Conservation (phyloP, 352 stramenopile species). For the Thraustochytrium sp. region DNA sequence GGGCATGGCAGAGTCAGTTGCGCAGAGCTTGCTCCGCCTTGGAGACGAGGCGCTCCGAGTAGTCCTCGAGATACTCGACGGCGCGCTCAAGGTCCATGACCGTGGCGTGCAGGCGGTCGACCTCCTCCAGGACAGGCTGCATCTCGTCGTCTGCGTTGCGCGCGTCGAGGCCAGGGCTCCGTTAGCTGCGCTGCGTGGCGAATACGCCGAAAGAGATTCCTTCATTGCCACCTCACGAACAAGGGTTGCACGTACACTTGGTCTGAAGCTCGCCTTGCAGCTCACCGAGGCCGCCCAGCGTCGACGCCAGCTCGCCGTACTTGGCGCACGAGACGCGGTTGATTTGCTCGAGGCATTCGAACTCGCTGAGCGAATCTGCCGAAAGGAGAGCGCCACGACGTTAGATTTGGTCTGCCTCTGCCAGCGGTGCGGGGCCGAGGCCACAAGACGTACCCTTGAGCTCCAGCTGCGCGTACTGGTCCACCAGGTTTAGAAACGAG, state of each 20-base stretch:
- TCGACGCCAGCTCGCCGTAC: constrained; percentile 3
- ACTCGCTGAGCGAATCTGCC: neutral
- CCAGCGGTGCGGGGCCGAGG: neutral
- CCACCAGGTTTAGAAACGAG: neutral
- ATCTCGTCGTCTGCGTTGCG: neutral
- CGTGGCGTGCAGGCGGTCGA: neutral
- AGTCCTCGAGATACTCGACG: neutral
- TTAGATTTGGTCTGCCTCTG: neutral
- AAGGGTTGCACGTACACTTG: neutral
- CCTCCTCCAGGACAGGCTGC: neutral
- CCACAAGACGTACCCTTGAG: constrained; percentile 9
- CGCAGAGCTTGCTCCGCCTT: neutral
- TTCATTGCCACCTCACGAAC: too few species aligned
- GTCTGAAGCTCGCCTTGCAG: neutral
- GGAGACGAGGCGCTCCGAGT: neutral
- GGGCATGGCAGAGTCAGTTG: neutral
- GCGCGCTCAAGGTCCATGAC: neutral
- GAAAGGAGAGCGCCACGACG: neutral
- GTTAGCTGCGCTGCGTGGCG: neutral
- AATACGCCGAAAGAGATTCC: neutral
- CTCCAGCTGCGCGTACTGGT: neutral
- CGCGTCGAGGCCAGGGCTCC: neutral
- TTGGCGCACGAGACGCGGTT: neutral
- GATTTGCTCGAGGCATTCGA: constrained; percentile 23
- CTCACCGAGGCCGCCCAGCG: neutral